Conservation (phyloP, 495 filamentous ascomycete genomes). For the Sphaerosporella brunnea region DNA sequence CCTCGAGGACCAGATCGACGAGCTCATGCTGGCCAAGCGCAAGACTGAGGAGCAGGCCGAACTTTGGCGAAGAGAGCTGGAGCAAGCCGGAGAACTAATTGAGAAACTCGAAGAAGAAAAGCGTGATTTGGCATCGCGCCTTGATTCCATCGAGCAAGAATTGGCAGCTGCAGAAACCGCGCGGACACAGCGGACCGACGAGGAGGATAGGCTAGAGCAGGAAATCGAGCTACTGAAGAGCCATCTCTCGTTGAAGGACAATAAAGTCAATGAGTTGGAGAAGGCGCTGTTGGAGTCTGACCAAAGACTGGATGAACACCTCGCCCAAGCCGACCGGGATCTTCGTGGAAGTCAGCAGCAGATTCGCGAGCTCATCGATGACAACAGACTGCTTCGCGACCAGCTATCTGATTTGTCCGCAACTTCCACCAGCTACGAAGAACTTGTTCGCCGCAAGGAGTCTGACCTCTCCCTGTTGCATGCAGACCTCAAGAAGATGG, state of each 20-base stretch:
- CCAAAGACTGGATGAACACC: constrained; percentile 76
- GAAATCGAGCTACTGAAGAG: constrained; percentile 87
- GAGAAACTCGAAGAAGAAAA: constrained; percentile 70
- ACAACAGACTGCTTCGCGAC: constrained; percentile 69
- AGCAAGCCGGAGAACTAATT: constrained; percentile 81
- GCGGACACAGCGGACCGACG: constrained; percentile 49
- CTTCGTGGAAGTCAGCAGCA: constrained; percentile 22
- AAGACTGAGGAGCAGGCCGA: constrained; percentile 72
- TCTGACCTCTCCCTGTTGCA: constrained; percentile 76
- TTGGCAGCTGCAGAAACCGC: constrained; percentile 47
- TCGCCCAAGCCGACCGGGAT: constrained; percentile 39
- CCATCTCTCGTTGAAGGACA: constrained; percentile 72
- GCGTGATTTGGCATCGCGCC: constrained; percentile 45
- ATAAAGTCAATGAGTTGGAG: constrained; percentile 78
- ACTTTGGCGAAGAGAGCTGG: constrained; percentile 58
- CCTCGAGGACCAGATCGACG: constrained; percentile 83
- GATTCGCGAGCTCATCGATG: constrained; percentile 49
- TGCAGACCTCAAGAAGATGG: constrained; percentile 59
- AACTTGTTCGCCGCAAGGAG: constrained; percentile 79
- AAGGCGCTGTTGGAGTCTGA: constrained; percentile 66
- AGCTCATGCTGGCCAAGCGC: constrained; percentile 74
- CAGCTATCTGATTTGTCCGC: constrained; percentile 74
- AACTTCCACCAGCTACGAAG: constrained; percentile 87
- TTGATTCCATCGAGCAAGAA: constrained; percentile 48
- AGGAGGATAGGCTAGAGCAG: constrained; percentile 54